Evolutionary conservation across 2,329 filamentous ascomycete species (phyloP), one percentile per base, ranked within the genome.

Genomic region (Colletotrichum sp.): DNA sequence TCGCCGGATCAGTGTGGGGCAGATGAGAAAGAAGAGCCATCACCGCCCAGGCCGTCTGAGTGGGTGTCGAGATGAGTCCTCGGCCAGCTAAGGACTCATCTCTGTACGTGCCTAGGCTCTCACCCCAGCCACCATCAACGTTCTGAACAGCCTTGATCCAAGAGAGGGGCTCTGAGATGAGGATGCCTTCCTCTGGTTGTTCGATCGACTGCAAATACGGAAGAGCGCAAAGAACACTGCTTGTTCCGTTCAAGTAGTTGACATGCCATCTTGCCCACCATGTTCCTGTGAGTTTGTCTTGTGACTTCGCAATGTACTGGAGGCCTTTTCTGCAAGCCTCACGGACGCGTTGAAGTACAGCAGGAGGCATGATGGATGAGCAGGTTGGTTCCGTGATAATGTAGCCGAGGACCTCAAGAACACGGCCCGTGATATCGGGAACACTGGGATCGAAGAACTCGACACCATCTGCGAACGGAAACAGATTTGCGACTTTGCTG

Each of bases 191-290:
- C 9, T 10, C 62, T n/a, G 69, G 69, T 28, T 72, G 62, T 2
- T 72, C 49, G 24, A 72, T 2, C 6, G 34, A 44, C 7, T 28
- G 28, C 9, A 72, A 7, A 5, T 67, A 67, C 5, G 70, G 62
- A 9, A 72, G 70, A 15, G 70, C 70, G 32, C 62, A 67, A 7
- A 72, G 70, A 12, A 67, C 70, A 16, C 70, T 72, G 26, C 70
- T 67, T 8, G 70, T 72, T 9, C 70, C 70, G 26, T 72, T 72
- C 49, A 72, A 15, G 62, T 72, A 65, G 70, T 72, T 72, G 49
- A 72, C 70, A 24, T 72, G 70, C 70, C 70, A 72, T 5, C 70
- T 72, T 28, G 70, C 62, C 62, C 70, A 49, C 70, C 70, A 72
- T 4, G 70, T 67, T 4, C 63, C 63, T 5, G 70, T 72, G 21